Evolutionary conservation across 768 basidiomycete species (phyloP).

Genomic region (Boletus pseudo-olivaceus): DNA sequence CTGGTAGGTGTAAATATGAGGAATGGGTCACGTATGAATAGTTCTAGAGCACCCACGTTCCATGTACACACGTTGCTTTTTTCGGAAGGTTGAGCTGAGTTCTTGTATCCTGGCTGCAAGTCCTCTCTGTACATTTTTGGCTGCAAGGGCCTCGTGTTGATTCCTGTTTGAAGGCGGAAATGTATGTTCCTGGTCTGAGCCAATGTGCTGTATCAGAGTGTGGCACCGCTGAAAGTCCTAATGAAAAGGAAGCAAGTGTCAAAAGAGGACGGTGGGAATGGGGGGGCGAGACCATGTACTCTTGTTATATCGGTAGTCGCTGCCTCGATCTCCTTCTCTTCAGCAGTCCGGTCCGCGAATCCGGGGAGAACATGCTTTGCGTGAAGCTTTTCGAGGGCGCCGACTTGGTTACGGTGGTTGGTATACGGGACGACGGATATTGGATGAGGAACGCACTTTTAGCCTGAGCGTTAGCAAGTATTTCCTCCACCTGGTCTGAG

Average conservation of each 20-base stretch:
- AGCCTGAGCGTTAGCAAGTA: constrained; percentile 60
- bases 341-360: constrained; percentile 89
- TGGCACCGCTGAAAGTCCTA: constrained; percentile 42
- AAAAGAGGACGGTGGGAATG: neutral
- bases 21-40: constrained; percentile 5
- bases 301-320: constrained; percentile 86
- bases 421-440: constrained; percentile 8
- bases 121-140: constrained; percentile 92
- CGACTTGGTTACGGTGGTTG: constrained; percentile 50
- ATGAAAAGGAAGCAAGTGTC: constrained; percentile 7
- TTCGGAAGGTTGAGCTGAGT: constrained; percentile 85
- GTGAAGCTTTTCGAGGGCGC: constrained; percentile 89
- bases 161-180: constrained; percentile 56
- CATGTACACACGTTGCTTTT: constrained; percentile 98
- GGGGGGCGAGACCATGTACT: constrained; percentile 40
- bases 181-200: constrained; percentile 49
- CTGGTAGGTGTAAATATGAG: constrained; percentile 40
- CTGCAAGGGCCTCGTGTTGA: constrained; percentile 58
- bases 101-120: constrained; percentile 97
- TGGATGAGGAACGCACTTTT: constrained; percentile 62
- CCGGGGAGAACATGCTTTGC: constrained; percentile 95
- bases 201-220: constrained; percentile 66
- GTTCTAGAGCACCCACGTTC: constrained; percentile 66
- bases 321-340: constrained; percentile 90
- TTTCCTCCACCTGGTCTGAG: constrained; percentile 83